Base-by-base conservation (phyloP, 2,329 filamentous ascomycete species). In the Gyromitra esculenta region DNA sequence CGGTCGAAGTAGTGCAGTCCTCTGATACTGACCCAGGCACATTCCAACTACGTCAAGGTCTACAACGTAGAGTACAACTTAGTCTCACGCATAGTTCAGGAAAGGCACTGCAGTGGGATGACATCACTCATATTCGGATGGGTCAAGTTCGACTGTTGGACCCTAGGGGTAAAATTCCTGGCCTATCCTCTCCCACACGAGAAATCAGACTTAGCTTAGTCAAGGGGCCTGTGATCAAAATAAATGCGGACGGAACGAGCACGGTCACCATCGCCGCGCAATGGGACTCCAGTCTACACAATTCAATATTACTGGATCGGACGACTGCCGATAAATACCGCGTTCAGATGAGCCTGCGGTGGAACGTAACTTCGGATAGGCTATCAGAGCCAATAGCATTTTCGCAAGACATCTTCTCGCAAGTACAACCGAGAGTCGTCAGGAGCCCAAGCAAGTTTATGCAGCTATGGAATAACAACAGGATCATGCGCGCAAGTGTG, bases 221-320 rank as follows among this genome's bases (percentile, higher is more conserved):
- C 1, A 89, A 91, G 41, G 90, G 91, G 62, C 95, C 96, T 0
- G 87, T 90, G 72, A 91, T 97, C 79, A 92, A 91, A 78, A 90
- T 92, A 74, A 96, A 97, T 82, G 89, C 92, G 31, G 96, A 98
- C 82, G 96, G 96, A 48, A 97, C 94, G 0, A 91, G 91, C 45
- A 94, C 91, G 82, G 90, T 97, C 48, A 94, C 91, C 0, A 87
- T 98, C 56, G 88, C 91, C n/a, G 94, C 92, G 0, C 94, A 98
- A 82, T 99, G 96, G 96, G 96, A 99, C 82, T 97, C 95, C 0
- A 97, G 94, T 81, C 87, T 96, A 79, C 96, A 99, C 83, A 91
- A 90, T 78, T 97, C 96, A 5, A 86, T 97, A n/a, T 87, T 98
- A 13, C 89, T 99, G n/a, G 94, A 99, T 83, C 90, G 95, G 35